Evolutionary conservation across 345 rosid genomes (phyloP).

Genomic region (Arabis hirsuta): DNA sequence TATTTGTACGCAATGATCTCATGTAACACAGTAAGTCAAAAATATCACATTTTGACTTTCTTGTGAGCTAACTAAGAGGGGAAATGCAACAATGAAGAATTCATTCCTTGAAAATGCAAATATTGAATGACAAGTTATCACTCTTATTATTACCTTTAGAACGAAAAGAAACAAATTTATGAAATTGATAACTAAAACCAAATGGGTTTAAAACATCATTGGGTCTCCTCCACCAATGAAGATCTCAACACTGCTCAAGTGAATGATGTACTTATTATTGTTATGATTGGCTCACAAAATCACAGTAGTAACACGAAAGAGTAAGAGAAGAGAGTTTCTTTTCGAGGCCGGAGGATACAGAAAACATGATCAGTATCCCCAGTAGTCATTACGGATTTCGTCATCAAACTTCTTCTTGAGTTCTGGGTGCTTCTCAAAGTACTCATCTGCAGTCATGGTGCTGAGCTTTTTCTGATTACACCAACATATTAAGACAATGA

Average conservation of each 20-base stretch:
- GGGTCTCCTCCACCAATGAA: constrained; percentile 37
- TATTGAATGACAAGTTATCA: constrained; percentile 16
- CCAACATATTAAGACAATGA: constrained; percentile 1
- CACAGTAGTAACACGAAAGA: constrained; percentile 37
- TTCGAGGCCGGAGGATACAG: constrained; percentile 11
- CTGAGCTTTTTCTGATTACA: constrained; percentile 78
- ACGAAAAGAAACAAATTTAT: constrained; percentile 23
- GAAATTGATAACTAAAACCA: constrained; percentile 36
- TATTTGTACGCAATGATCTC: background rate
- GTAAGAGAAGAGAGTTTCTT: constrained; percentile 9
- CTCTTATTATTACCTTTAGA: constrained; percentile 26
- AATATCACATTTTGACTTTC: too few species aligned
- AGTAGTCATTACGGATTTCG: constrained; percentile 92
- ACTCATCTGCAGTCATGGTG: constrained; percentile 99
- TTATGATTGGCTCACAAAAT: constrained; percentile 38
- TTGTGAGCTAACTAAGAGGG: background rate
- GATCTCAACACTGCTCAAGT: constrained; percentile 36
- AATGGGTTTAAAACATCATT: constrained; percentile 36
- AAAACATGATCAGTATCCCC: constrained; percentile 70
- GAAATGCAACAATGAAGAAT: constrained; percentile 6
- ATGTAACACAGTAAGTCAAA: too few species aligned
- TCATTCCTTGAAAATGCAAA: background rate
- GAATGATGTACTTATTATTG: constrained; percentile 43
- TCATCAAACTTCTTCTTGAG: constrained; percentile 95
- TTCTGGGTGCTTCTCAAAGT: constrained; percentile 95